Percentiles rank a stretch among this genome's conserved stretches.
Evolutionary conservation across 768 basidiomycete species (phyloP).

Genomic region (Russula brevipes): DNA sequence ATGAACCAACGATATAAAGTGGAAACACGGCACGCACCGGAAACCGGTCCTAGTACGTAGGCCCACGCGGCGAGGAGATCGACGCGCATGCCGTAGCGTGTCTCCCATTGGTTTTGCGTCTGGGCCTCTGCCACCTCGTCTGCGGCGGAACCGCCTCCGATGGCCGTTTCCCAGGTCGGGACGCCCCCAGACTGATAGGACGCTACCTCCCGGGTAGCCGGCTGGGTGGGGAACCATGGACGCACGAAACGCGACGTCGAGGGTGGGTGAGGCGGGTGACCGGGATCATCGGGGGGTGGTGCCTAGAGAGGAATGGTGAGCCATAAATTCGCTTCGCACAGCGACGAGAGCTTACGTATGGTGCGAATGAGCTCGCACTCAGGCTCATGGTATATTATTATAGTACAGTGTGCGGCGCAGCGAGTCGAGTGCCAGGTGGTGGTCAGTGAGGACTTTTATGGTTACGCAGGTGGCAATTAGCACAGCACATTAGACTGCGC

Average conservation of each 20-base stretch:
- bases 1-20: conserved; percentile 45
- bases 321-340: neutral
- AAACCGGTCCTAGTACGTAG: conserved; percentile 65
- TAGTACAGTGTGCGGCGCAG: neutral
- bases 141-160: conserved; percentile 35
- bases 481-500: neutral
- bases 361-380: conserved; percentile 53
- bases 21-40: conserved; percentile 54
- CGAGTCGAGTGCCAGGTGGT: neutral
- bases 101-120: conserved; percentile 61
- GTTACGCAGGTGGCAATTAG: neutral
- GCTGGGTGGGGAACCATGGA: conserved; percentile 49
- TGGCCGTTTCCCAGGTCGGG: conserved; percentile 49
- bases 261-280: conserved; percentile 26
- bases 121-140: conserved; percentile 37
- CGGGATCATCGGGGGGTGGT: conserved; percentile 54
- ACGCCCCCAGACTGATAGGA: conserved; percentile 72
- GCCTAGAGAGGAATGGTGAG: conserved; percentile 36
- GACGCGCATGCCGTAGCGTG: conserved; percentile 58
- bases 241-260: conserved; percentile 33
- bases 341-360: conserved; percentile 43
- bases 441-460: neutral
- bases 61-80: conserved; percentile 60
- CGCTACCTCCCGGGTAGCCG: conserved; percentile 31
- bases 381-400: conserved; percentile 31